These are phyloP conservation scores for Neospora caninum DNA, from an alignment of 169 alveolate species.

Conservation along the genomic window DNA sequence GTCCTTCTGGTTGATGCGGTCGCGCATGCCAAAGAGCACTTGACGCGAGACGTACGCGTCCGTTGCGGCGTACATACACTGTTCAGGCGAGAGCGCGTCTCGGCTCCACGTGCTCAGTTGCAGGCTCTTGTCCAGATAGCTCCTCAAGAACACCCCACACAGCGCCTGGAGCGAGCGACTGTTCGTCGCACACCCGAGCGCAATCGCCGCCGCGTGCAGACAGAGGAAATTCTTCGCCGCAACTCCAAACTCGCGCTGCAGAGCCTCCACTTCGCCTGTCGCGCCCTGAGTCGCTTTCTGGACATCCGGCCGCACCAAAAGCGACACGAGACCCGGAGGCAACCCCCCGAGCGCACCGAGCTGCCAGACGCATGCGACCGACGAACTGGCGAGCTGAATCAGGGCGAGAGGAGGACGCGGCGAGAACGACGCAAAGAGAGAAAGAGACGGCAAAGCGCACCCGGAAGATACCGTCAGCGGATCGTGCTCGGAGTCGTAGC, in stretches of 20 bases:
- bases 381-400: neutral
- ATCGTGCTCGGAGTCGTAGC: conserved; percentile 36
- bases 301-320: neutral
- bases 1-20: neutral
- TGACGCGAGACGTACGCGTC: conserved; percentile 30
- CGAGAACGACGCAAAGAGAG: neutral
- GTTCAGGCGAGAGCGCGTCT: neutral
- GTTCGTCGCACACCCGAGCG: conserved; percentile 11
- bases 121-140: neutral
- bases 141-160: neutral
- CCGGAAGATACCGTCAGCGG: neutral
- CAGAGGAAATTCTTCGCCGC: conserved; percentile 2
- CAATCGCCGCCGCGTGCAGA: conserved; percentile 2
- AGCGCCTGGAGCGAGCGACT: conserved; percentile 39
- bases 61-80: conserved; percentile 24
- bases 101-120: conserved; percentile 28
- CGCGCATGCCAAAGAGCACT: conserved; percentile 8
- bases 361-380: conserved; percentile 18
- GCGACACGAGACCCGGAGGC: neutral
- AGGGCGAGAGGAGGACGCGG: conserved; percentile 39
- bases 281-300: conserved; percentile 22
- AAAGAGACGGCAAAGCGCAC: neutral
- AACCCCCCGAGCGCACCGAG: conserved; percentile 5
- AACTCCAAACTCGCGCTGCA: conserved; percentile 22
- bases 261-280: neutral